phyloP scores from a whole-genome alignment of 345 rosid genomes.

The Barbarea vulgaris region DNA sequence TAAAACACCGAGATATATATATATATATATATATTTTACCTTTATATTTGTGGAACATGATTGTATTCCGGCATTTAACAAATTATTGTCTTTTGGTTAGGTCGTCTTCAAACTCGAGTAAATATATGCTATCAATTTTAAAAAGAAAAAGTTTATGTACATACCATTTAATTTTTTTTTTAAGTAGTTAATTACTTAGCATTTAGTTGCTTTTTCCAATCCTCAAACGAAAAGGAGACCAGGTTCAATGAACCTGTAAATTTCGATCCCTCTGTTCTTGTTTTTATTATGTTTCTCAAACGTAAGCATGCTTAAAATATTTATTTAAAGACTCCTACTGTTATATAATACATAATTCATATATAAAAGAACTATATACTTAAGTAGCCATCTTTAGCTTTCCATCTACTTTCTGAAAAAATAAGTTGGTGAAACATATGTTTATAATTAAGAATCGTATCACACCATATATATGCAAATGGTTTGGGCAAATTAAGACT shows the following conservation, averaged over 20 bases:
- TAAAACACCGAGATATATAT: constrained; percentile 21
- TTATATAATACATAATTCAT: not conserved
- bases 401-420: constrained; percentile 33
- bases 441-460: not conserved
- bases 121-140: not conserved
- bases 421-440: constrained; percentile 17
- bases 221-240: constrained; percentile 24
- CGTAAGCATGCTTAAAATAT: constrained; percentile 36
- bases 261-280: not conserved
- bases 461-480: constrained; percentile 1
- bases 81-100: constrained; percentile 3
- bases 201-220: constrained; percentile 2
- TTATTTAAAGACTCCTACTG: not conserved
- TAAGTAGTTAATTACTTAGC: not conserved
- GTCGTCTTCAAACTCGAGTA: not conserved
- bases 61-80: constrained; percentile 2
- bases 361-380: constrained; percentile 5
- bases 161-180: not conserved
- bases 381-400: constrained; percentile 9
- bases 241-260: constrained; percentile 29
- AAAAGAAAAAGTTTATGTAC: not conserved
- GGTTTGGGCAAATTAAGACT: not conserved
- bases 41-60: constrained; percentile 24
- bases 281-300: constrained; percentile 9
- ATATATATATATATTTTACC: constrained; percentile 7